These are phyloP conservation scores for Suaeda aralocaspica DNA, from an alignment of 148 eudicot genomes.

Conservation along the genomic window DNA sequence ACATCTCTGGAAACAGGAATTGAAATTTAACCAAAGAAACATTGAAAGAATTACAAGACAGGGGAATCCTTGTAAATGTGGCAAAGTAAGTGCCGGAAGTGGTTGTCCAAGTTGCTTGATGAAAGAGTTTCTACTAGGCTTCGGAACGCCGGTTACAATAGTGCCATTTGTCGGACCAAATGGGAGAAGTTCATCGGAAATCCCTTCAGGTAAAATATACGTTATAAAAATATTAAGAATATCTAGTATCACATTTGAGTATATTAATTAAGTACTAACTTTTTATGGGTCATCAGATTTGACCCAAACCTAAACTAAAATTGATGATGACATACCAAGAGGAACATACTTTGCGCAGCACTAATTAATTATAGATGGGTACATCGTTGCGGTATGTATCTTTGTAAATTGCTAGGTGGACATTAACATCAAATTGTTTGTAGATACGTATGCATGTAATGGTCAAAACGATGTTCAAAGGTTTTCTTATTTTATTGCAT, in stretches of 20 bases:
- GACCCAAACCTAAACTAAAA: too few relatives aligned
- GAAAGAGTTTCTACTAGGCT: slow-evolving; percentile 49
- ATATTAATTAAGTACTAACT: too few relatives aligned
- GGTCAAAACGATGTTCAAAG: not conserved
- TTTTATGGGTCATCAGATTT: too few relatives aligned
- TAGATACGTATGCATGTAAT: not conserved
- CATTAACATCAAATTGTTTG: too few relatives aligned
- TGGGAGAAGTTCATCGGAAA: slow-evolving; percentile 75
- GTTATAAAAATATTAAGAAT: too few relatives aligned
- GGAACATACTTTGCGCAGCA: too few relatives aligned
- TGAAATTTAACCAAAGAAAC: slow-evolving; percentile 58
- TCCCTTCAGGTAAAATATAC: slow-evolving; percentile 64
- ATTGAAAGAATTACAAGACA: slow-evolving; percentile 39
- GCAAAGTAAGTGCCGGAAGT: slow-evolving; percentile 21
- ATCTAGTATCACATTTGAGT: too few relatives aligned
- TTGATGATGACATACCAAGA: too few relatives aligned
- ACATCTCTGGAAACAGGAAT: slow-evolving; percentile 50
- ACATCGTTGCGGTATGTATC: too few relatives aligned
- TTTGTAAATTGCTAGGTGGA: too few relatives aligned
- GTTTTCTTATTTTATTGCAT: slow-evolving; percentile 1
- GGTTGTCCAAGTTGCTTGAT: slow-evolving; percentile 63
- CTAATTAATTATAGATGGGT: too few relatives aligned
- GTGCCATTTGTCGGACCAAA: slow-evolving; percentile 78
- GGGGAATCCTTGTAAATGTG: slow-evolving; percentile 46
- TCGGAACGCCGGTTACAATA: slow-evolving; percentile 47